Conservation (phyloP, 2,329 filamentous ascomycete genomes). For the Monosporascus sp. region DNA sequence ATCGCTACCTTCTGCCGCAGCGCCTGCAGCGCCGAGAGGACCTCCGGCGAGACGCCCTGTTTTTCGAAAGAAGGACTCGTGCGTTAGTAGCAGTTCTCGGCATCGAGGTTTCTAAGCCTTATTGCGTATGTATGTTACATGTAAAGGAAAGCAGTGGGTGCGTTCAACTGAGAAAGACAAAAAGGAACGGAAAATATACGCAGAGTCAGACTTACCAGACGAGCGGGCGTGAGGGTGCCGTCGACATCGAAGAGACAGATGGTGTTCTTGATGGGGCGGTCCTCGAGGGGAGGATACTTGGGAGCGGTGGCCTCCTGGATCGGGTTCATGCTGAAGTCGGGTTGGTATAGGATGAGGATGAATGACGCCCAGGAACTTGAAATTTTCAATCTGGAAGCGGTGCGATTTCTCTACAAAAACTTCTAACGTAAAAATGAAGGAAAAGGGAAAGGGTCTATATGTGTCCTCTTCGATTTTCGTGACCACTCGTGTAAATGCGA, state of each 20-base stretch:
- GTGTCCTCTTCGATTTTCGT: too few species aligned
- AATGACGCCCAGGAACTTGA: too few species aligned
- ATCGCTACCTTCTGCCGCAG: constrained; percentile 86
- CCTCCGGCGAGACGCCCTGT: constrained; percentile 70
- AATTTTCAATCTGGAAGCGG: too few species aligned
- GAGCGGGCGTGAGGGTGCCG: constrained; percentile 79
- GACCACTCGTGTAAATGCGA: too few species aligned
- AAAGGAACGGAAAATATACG: not conserved
- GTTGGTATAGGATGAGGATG: too few species aligned
- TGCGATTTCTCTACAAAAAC: too few species aligned
- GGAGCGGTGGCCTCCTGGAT: constrained; percentile 38
- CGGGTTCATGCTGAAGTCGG: constrained; percentile 5
- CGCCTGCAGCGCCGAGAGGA: constrained; percentile 71
- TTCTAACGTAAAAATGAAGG: too few species aligned
- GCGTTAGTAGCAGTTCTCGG: constrained; percentile 7
- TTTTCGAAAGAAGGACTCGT: constrained; percentile 4
- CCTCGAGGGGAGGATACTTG: constrained; percentile 67
- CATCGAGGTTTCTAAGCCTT: not conserved
- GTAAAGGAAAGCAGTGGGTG: not conserved
- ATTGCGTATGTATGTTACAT: not conserved
- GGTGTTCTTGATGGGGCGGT: constrained; percentile 87
- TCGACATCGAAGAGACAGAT: constrained; percentile 97
- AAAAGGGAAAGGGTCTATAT: too few species aligned
- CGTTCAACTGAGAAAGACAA: not conserved
- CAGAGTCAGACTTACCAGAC: constrained; percentile 52